Evolutionary conservation across 805 yeast genomes (phyloP), one percentile per base, ranked within the genome.

Genomic region (Blastobotrys americana): DNA sequence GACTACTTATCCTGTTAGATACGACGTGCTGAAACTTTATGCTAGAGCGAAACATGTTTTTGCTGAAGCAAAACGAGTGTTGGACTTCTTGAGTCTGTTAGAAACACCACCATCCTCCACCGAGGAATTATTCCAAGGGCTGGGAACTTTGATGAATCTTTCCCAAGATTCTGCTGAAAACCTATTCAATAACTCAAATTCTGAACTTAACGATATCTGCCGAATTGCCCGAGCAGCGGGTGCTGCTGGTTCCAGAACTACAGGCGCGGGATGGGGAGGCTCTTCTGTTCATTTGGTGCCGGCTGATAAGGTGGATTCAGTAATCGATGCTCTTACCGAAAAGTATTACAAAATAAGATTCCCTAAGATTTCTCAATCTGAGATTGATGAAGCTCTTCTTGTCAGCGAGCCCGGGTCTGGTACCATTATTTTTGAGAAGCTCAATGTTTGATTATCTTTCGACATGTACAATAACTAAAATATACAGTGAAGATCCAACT

Each of bases 261-360:
- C 88, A 6, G 89, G 88, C 21, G 88, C 89, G 16, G 89, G 89
- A 3, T 82, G 79, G 72, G 88, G 88, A 27, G 88, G 88, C 4
- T 76, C 80, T 23, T 70, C 82, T 0, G 82, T 82, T n/a, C 84
- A 80, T 56, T 61, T 82, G 45, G 75, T 81, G 8, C 64, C 73
- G 2, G 63, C 65, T 3, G 68, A 69, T 47, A 70, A 66, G 47
- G 63, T 72, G 8, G 58, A 56, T 0, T 43, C 43, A 2, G 66
- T 78, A 22, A 59, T 62, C 6, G 45, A 50, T 2, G 78, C 81
- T 0, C 64, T 81, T 42, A 64, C 57, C 19, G 63, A 68, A n/a
- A 60, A 76, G 42, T 81, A 75, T 59, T 81, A 78, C 61, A 64
- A 64, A 39, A 64, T 61, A 37, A 58, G 65, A 36, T 74, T 67